Conservation (phyloP, 164 flowering plant species). For the Pachysandra terminalis region DNA sequence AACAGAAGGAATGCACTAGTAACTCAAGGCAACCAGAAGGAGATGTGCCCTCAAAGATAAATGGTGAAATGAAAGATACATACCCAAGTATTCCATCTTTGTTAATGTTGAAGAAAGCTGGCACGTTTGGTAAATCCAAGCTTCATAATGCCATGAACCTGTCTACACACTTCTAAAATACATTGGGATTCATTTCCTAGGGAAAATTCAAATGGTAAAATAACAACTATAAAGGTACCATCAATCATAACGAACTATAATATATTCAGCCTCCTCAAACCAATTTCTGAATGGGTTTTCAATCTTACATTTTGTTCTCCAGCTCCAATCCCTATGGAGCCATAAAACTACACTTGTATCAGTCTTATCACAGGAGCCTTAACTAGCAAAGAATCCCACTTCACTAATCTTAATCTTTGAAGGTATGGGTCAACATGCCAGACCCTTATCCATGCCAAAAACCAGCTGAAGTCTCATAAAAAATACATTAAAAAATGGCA, state of each 20-base stretch:
- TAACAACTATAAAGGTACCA: constrained; percentile 4
- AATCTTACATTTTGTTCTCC: constrained; percentile 1
- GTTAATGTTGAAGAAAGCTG: neutral
- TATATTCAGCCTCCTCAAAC: constrained; percentile 3
- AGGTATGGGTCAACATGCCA: constrained; percentile 6
- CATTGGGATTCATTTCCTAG: neutral
- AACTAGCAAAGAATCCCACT: neutral
- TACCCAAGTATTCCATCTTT: constrained; percentile 13
- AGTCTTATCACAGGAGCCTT: neutral
- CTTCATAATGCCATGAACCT: neutral
- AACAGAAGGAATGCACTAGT: too few species aligned
- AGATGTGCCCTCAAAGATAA: neutral
- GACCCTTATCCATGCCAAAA: constrained; percentile 20
- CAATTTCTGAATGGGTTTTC: neutral
- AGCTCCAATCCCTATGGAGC: constrained; percentile 2
- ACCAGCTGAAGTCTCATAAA: constrained; percentile 21
- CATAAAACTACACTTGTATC: neutral
- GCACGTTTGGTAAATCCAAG: neutral
- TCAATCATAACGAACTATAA: constrained; percentile 6
- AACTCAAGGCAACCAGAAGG: neutral
- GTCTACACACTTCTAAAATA: neutral
- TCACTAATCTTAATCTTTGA: constrained; percentile 9
- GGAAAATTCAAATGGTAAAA: neutral
- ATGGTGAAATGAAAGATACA: constrained; percentile 1
- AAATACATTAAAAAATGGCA: constrained; percentile 31